Base-by-base conservation (phyloP, 2,329 filamentous ascomycete genomes). In the Phoma herbarum region DNA sequence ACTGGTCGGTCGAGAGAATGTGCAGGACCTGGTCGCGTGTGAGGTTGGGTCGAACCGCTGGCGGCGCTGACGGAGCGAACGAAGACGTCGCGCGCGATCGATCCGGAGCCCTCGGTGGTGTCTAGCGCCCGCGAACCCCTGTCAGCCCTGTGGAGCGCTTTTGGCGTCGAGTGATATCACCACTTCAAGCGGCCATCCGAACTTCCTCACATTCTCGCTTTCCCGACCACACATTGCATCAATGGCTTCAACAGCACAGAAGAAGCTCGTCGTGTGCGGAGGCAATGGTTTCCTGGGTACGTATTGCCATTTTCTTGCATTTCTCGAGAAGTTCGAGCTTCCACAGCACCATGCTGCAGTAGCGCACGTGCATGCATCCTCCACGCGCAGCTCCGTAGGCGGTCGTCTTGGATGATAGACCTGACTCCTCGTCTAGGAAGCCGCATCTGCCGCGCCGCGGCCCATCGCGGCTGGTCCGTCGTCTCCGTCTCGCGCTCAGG, bases 401-500 rank as follows among this genome's bases (percentile, higher is more conserved):
- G 12, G 29, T 31, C 29, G n/a, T n/a, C n/a, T n/a, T n/a, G n/a
- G n/a, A n/a, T n/a, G n/a, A n/a, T 3, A 26, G 8, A 10, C 4
- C 47, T 54, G 20, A 54, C 16, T 9, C 20, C 14, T 11, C 26
- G 22, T 54, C 11, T 23, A 86, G 87, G 87, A 44, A 86, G 84
- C 23, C 86, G 94, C 55, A 97, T 99, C 80, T 98, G 95, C 82
- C 95, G 92, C 82, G 89, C 91, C 52, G 95, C 92, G 43, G 88
- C 92, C 49, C 85, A 88, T 44, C 85, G 93, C 74, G 92, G 93
- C 54, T 98, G 94, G 94, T 86, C 93, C 57, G 94, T 98, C 46
- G 94, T 88, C 22, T 97, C 93, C 6, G 88, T 99, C 71, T 96
- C 93, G 92, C 94, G 94, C 68, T 97, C 93, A 33, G 95, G 95